A percentile compares a stretch with the other conserved stretches of the same genome.
These are phyloP conservation scores for Quercus phellos DNA, from an alignment of 331 rosid species.

Conservation along the genomic window DNA sequence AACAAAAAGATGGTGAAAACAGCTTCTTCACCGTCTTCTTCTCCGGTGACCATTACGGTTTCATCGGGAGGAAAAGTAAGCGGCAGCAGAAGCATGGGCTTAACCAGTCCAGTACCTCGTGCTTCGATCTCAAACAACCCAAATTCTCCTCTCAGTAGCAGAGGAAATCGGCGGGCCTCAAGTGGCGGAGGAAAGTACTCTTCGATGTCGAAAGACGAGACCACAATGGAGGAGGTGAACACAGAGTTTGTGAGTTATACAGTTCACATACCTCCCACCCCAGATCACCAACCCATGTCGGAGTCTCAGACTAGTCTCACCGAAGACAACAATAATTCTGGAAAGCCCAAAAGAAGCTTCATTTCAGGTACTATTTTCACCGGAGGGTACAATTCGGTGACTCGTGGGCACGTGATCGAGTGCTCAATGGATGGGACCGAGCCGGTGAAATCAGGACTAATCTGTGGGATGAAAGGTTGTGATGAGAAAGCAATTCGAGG, in stretches of 20 bases:
- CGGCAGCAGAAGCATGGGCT: slow-evolving; percentile 58
- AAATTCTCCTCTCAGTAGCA: slow-evolving; percentile 59
- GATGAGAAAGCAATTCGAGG: slow-evolving; percentile 52
- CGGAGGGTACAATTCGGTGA: slow-evolving; percentile 75
- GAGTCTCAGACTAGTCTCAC: slow-evolving; percentile 47
- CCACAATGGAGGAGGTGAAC: slow-evolving; percentile 27
- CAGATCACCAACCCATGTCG: slow-evolving; percentile 59
- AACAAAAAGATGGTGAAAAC: slow-evolving; percentile 46
- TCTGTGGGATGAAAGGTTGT: slow-evolving; percentile 66
- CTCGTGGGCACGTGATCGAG: slow-evolving; percentile 70
- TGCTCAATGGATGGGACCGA: slow-evolving; percentile 30
- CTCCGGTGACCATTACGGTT: slow-evolving; percentile 76
- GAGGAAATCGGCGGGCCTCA: slow-evolving; percentile 42
- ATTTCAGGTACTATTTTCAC: slow-evolving; percentile 70
- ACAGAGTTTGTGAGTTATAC: slow-evolving; percentile 58
- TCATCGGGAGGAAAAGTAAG: slow-evolving; percentile 56
- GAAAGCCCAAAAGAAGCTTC: slow-evolving; percentile 32
- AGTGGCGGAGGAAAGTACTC: slow-evolving; percentile 36
- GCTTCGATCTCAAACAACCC: slow-evolving; percentile 61
- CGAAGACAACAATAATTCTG: slow-evolving; percentile 26
- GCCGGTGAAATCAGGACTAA: slow-evolving; percentile 28
- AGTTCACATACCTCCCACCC: slow-evolving; percentile 86
- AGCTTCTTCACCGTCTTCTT: slow-evolving; percentile 57
- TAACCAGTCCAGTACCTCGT: slow-evolving; percentile 71
- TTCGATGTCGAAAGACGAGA: slow-evolving; percentile 40